These are phyloP conservation scores for Rhizoclosmatium sp. DNA, from an alignment of 192 early-diverging fungal genomes.

Conservation along the genomic window DNA sequence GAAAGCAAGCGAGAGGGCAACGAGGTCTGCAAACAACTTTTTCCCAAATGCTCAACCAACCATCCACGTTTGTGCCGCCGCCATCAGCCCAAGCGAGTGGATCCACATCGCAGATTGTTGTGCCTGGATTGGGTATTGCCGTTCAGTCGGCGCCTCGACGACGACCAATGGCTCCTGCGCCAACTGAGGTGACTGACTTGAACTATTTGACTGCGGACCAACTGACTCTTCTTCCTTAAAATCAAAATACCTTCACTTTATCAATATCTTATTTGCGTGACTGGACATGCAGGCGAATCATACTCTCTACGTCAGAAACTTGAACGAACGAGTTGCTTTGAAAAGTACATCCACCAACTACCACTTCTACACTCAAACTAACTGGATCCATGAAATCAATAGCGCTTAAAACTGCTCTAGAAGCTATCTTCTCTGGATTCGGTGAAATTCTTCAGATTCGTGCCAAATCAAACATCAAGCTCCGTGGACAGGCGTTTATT, in stretches of 20 bases:
- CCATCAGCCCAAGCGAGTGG: conserved; percentile 8
- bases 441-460: conserved; percentile 86
- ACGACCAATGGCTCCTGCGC: conserved; percentile 36
- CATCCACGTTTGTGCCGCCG: conserved; percentile 34
- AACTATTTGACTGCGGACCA: not conserved
- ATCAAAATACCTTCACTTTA: not conserved
- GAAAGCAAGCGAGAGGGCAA: not conserved
- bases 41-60: not conserved
- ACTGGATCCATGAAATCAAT: not conserved
- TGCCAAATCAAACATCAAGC: conserved; percentile 78
- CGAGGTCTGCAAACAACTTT: not conserved
- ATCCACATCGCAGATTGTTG: conserved; percentile 24
- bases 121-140: conserved; percentile 36
- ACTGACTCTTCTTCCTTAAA: conserved; percentile 2
- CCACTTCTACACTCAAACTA: not conserved
- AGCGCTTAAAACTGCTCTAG: conserved; percentile 79
- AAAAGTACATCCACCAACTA: conserved; percentile 61
- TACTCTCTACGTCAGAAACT: conserved; percentile 82
- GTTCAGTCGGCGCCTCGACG: conserved; percentile 36
- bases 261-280: not conserved
- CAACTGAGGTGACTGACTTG: conserved; percentile 32
- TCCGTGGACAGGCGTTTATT: conserved; percentile 96
- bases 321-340: conserved; percentile 77
- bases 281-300: conserved; percentile 67
- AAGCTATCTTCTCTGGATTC: conserved; percentile 81